Evolutionary conservation across 495 filamentous ascomycete species (phyloP), one percentile per base, ranked within the genome.

Genomic region (Tuber umbilicatum): DNA sequence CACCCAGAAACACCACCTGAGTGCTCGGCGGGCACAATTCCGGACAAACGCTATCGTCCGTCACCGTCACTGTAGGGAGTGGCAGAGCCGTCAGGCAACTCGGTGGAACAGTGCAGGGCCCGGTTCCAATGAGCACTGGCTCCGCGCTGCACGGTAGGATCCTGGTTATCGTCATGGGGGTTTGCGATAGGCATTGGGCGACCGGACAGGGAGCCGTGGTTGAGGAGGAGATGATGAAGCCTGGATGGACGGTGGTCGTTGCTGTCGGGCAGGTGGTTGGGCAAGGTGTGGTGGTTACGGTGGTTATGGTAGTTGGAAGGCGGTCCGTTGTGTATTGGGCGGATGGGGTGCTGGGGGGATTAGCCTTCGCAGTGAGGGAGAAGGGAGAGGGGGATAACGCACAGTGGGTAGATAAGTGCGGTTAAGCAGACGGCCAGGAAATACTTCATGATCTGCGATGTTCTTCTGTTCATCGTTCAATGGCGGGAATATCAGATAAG

Each of bases 101-200:
- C 71, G 70, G 75, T 17, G 77, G 77, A 40, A 74, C 43, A 5
- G 77, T 78, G 42, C 77, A 78, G n/a, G 70, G 73, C 50, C 68
- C 69, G 14, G 76, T 37, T 40, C 47, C 23, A 17, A 75, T 76
- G 2, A 70, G 68, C 16, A 69, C 72, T 31, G 27, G 55, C 19
- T 40, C 21, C 16, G 75, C 75, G 5, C 69, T 73, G 77, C 77
- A 79, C 1, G 76, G 77, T 16, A 79, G 68, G 23, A 47, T 37
- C 16, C 76, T 79, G 2, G 77, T 78, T 43, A 71, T 38, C 14
- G 69, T 78, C 0, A 64, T 75, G 14, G 55, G 23, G 4, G 39
- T 3, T 23, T 74, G 43, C 0, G 16, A 35, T 42, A 38, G 17
- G 27, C 77, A 79, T 9, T 45, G 3, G 19, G 77, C 75, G n/a